These are phyloP conservation scores for Scheffersomyces parashehatae DNA, from an alignment of 1,139 yeast species.

Conservation along the genomic window DNA sequence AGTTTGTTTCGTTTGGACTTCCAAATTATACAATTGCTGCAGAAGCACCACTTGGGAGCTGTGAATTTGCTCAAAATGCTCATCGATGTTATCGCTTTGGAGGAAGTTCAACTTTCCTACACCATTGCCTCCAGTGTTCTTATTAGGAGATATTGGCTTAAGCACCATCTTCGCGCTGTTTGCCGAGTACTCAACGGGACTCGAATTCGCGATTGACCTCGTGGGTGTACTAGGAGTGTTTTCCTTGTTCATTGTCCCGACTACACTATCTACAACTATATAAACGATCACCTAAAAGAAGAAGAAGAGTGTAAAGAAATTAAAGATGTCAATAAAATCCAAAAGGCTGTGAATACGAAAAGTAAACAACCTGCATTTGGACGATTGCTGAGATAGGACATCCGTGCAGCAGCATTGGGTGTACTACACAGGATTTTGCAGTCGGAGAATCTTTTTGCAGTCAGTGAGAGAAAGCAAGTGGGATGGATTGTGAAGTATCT, in stretches of 20 bases:
- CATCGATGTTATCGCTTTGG: conserved; percentile 33
- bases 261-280: background rate
- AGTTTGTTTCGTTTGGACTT: conserved; percentile 36
- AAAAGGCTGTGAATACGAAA: background rate
- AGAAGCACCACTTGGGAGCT: conserved; percentile 28
- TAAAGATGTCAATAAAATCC: background rate
- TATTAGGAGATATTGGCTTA: conserved; percentile 31
- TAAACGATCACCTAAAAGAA: background rate
- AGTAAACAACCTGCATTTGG: conserved; percentile 4
- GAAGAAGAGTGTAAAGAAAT: background rate
- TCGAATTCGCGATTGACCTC: background rate
- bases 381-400: background rate
- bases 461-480: too few species aligned
- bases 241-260: conserved; percentile 5
- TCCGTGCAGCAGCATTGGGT: too few species aligned
- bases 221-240: conserved; percentile 8
- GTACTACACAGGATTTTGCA: too few species aligned
- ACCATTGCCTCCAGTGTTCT: conserved; percentile 8
- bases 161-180: conserved; percentile 14
- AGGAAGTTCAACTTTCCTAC: conserved; percentile 29
- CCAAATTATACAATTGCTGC: conserved; percentile 32
- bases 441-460: too few species aligned
- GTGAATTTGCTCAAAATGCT: conserved; percentile 31
- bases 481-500: too few species aligned
- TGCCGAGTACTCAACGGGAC: background rate